Conservation (phyloP, 2,329 filamentous ascomycete species). For the Penicillium sp. region DNA sequence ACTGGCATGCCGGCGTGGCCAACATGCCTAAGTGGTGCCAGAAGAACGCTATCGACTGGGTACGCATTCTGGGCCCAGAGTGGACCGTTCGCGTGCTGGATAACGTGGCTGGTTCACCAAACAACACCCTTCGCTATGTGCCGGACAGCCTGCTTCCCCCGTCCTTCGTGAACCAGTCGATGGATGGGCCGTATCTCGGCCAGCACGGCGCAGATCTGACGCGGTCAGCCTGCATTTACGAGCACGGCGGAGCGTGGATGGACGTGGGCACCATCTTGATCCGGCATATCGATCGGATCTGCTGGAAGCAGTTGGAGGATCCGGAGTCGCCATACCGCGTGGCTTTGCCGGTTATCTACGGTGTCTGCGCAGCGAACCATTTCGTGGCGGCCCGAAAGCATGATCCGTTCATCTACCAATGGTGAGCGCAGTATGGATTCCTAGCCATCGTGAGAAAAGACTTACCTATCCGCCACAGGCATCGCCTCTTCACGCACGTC, state of each 20-base stretch:
- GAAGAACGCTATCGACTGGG: slow-evolving; percentile 45
- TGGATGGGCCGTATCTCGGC: slow-evolving; percentile 13
- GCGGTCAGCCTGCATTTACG: not conserved
- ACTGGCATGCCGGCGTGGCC: slow-evolving; percentile 41
- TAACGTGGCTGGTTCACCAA: slow-evolving; percentile 35
- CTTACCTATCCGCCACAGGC: too few relatives aligned
- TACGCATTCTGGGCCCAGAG: slow-evolving; percentile 38
- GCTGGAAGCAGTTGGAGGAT: slow-evolving; percentile 4
- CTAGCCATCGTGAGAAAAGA: too few relatives aligned
- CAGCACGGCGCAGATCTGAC: slow-evolving; percentile 17
- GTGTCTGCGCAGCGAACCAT: slow-evolving; percentile 1
- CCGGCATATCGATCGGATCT: slow-evolving; percentile 3
- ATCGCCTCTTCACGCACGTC: slow-evolving; percentile 6
- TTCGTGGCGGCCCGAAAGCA: slow-evolving; percentile 10
- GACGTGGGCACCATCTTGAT: slow-evolving; percentile 4
- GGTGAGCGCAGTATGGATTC: too few relatives aligned
- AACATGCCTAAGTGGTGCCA: slow-evolving; percentile 41
- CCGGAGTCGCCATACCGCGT: slow-evolving; percentile 2
- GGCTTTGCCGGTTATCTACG: not conserved
- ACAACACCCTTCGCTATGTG: slow-evolving; percentile 26
- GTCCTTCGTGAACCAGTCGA: not conserved
- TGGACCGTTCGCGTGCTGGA: slow-evolving; percentile 48
- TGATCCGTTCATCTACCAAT: slow-evolving; percentile 9
- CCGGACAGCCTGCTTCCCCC: slow-evolving; percentile 4
- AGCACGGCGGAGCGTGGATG: slow-evolving; percentile 5